Evolutionary conservation across 768 basidiomycete species (phyloP), one percentile per base, ranked within the genome.

Genomic region (Hortiboletus campestris): DNA sequence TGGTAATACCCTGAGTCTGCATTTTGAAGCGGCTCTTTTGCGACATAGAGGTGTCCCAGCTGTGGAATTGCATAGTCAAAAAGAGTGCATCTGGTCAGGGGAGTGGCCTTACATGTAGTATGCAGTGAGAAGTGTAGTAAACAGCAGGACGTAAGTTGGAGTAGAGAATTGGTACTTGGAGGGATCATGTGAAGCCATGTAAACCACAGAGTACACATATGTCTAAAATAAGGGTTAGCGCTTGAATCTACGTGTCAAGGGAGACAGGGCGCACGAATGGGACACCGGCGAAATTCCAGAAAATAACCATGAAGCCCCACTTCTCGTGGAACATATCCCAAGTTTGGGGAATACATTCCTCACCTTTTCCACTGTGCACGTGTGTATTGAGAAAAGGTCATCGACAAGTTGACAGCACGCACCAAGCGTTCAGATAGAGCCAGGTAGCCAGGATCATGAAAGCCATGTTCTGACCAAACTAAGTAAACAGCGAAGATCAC

Each of bases 251-350:
- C 14, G 32, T 25, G 10, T 12, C 20, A 28, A 51, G 38, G n/a
- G n/a, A 6, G 34, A 25, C 10, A n/a, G 73, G 22, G 22, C 89
- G 60, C 69, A 91, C 90, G 74, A 95, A 94, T 42, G 91, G 91
- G 13, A 94, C 92, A 43, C 94, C 94, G 3, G 94, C 91, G 63
- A 93, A 85, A 68, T 94, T 94, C 95, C 95, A 97, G 78, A 98
- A 98, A 68, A 97, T 97, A 60, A 98, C 88, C 84, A 98, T 88
- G 80, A 95, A 98, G 31, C 95, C 91, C 91, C 91, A 92, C 81
- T 99, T 99, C 69, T 99, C 96, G 64, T 96, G 92, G 78, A 87
- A 97, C 93, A 99, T 99, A 66, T 98, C 97, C 96, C 97, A 98
- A 2, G 94, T 95, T 72, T 96, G 92, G 7, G 93, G 92, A 58